Percentiles rank a stretch among this genome's conserved stretches.
Conservation (phyloP, 2,329 filamentous ascomycete genomes). For the Cephalotrichum gorgonifer region DNA sequence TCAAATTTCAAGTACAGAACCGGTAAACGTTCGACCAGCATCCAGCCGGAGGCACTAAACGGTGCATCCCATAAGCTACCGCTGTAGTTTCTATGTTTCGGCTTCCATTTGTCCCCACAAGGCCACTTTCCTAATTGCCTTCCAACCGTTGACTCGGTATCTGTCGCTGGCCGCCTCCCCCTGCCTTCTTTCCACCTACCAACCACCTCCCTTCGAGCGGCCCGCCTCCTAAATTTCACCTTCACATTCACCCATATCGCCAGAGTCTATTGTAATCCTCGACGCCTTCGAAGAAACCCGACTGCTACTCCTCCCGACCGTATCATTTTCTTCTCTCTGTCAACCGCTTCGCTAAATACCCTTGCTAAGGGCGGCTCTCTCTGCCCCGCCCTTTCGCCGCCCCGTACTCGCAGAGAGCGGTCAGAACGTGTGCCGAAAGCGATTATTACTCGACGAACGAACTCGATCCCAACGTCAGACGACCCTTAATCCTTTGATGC, state of each 20-base stretch:
- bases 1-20: not conserved
- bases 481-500: not conserved
- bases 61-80: not conserved
- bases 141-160: not conserved
- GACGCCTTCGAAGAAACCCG: not conserved
- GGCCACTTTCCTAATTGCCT: not conserved
- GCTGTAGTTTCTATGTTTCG: not conserved
- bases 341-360: not conserved
- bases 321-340: not conserved
- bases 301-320: not conserved
- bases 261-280: not conserved
- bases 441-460: not conserved
- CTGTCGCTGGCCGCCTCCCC: not conserved
- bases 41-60: not conserved
- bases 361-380: not conserved
- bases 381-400: not conserved
- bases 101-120: not conserved
- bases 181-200: not conserved
- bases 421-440: not conserved
- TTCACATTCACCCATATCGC: not conserved
- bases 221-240: not conserved
- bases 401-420: too few relatives aligned
- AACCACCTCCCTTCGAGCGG: not conserved
- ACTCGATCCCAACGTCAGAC: not conserved
- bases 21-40: not conserved